Evolutionary conservation across 176 grass and related monocot species (phyloP), one percentile per base, ranked within the genome.

Genomic region (Triticum dicoccoides): DNA sequence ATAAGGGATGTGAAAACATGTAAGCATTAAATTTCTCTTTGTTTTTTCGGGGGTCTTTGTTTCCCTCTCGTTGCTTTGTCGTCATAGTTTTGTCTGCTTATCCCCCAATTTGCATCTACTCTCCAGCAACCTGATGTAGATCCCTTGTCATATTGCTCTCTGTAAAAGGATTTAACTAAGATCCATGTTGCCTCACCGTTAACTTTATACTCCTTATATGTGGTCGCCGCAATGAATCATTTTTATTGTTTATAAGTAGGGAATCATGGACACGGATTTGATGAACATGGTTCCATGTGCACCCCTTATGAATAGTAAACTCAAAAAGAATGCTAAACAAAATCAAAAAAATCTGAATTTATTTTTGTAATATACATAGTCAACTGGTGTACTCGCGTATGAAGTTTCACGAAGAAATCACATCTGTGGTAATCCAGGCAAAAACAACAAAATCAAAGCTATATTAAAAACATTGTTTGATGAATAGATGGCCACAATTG

Each of bases 161-260:
- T 84, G 89, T 34, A 12, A 87, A 61, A 83, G 68, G 59, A 68
- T 82, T 42, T 29, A 9, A 35, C 52, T 63, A 73, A 45, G 65
- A 82, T 56, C n/a, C 58, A 74, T 24, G 84, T 92, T 87, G 81
- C 61, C n/a, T 87, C 87, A 76, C 78, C 70, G 63, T 81, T 23
- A 32, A 32, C 34, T 61, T 87, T 81, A 66, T 84, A 81, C 54
- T 21, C 4, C 45, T 14, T 14, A 11, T 49, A 44, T 49, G 68
- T 61, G 74, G 30, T 14, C 1, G 37, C 37, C 14, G 69, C 73
- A 83, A 62, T 80, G 76, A 89, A 92, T 65, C 80, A 82, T 15
- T 6, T 39, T 11, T 52, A 17, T 14, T 52, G 49, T 8, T 17
- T 18, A 7, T 27, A 58, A 11, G 14, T 9, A 18, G 32, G 32